Conservation (phyloP, 2,329 filamentous ascomycete species). For the Phialocephala subalpina region DNA sequence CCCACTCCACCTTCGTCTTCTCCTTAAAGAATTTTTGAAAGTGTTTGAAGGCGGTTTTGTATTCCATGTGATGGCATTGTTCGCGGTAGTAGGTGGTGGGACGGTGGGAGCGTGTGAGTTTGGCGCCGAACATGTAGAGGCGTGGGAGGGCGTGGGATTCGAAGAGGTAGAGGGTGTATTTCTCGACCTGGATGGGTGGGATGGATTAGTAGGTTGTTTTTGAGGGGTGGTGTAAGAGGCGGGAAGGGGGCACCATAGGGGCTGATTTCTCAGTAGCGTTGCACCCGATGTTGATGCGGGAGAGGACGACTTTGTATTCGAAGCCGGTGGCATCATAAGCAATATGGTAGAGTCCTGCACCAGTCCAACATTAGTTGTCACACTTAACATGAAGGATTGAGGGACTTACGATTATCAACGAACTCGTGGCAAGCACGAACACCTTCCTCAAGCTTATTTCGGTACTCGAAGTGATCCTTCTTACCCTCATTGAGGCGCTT, state of each 20-base stretch:
- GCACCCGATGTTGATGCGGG: conserved; percentile 55
- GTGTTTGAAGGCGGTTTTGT: conserved; percentile 53
- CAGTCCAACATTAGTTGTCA: conserved; percentile 21
- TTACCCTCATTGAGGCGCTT: conserved; percentile 43
- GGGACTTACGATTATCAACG: conserved; percentile 57
- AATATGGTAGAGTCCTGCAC: conserved; percentile 66
- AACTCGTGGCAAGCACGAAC: conserved; percentile 49
- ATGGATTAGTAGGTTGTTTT: no score
- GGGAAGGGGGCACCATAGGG: conserved; percentile 51
- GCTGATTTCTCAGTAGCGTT: conserved; percentile 59
- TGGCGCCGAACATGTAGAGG: conserved; percentile 67
- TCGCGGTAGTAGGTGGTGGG: conserved; percentile 46
- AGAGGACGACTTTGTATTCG: conserved; percentile 68
- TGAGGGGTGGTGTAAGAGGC: background rate
- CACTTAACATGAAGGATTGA: conserved; percentile 21
- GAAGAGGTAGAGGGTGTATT: conserved; percentile 62
- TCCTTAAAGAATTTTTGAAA: conserved; percentile 66
- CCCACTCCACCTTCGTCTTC: conserved; percentile 67
- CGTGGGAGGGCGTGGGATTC: conserved; percentile 67
- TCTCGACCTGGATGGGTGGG: background rate
- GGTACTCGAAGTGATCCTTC: conserved; percentile 48
- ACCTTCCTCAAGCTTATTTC: conserved; percentile 44
- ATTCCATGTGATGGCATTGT: conserved; percentile 50
- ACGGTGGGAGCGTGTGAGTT: conserved; percentile 48
- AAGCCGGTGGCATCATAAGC: conserved; percentile 71